Evolutionary conservation across 2,329 filamentous ascomycete genomes (phyloP).

Genomic region (Lizonia empirigonia): DNA sequence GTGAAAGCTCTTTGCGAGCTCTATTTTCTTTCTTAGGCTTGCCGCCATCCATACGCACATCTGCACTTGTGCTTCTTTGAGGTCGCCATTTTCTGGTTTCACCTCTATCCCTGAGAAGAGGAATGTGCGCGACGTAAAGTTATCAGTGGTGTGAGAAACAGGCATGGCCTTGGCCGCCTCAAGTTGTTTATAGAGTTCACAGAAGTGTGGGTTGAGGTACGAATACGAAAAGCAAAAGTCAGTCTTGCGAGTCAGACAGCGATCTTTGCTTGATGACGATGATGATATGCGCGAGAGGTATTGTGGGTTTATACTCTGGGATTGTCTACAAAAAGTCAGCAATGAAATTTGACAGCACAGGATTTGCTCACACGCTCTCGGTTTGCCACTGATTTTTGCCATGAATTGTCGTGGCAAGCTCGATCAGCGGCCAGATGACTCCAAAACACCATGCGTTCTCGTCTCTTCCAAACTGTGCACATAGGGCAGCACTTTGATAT

Average conservation of each 20-base stretch:
- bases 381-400: conserved; percentile 12
- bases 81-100: conserved; percentile 21
- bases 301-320: conserved; percentile 16
- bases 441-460: conserved; percentile 21
- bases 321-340: conserved; percentile 16
- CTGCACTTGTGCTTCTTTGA: conserved; percentile 24
- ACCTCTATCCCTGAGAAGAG: conserved; percentile 28
- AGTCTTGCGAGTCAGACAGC: conserved; percentile 19
- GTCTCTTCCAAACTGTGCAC: conserved; percentile 12
- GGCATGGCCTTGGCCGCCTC: neutral
- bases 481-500: conserved; percentile 13
- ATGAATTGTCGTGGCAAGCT: conserved; percentile 19
- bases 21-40: conserved; percentile 25
- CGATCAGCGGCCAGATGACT: conserved; percentile 19
- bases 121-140: neutral
- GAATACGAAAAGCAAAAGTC: conserved; percentile 24
- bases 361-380: conserved; percentile 20
- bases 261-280: neutral
- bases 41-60: conserved; percentile 28
- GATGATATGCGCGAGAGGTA: conserved; percentile 17
- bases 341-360: neutral
- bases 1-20: conserved; percentile 19
- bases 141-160: conserved; percentile 16
- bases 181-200: conserved; percentile 15
- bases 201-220: conserved; percentile 16